Base-by-base conservation (phyloP, 1,284 basidiomycete genomes). In the Ustilago hordei region DNA sequence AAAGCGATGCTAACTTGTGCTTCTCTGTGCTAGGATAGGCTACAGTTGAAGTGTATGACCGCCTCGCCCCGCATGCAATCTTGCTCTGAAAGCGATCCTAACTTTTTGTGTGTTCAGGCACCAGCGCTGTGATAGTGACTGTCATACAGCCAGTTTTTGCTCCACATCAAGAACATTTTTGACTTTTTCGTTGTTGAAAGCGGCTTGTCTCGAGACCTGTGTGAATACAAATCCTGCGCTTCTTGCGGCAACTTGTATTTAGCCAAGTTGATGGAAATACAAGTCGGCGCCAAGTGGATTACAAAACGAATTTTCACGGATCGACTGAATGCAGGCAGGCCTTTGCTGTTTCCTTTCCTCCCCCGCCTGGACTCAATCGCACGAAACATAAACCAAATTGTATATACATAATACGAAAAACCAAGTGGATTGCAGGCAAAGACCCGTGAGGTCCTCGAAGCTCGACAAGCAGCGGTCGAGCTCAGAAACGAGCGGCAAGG, bases 241-340 rank as follows among this genome's bases (percentile, higher is more conserved):
- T 45, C 43, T 19, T n/a, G 19, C 43, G 7, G 17, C 7, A 8
- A 45, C 7, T 54, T 36, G 52, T 54, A 54, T 54, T 35, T 8
- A 19, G 8, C 31, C 48, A 32, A 17, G 28, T 31, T 31, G 48
- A 6, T 28, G 23, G 31, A 19, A 54, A 36, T 54, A 54, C 34
- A 54, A 36, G n/a, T 19, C 2, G 43, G 43, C 43, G 43, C 17
- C 6, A 55, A 12, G 15, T 31, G n/a, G 28, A 55, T 41, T 55
- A 38, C 23, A 55, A 41, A 43, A 28, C 28, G 38, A 7, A 28
- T 32, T 55, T 55, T 55, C 54, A 55, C 54, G 36, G 53, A 55
- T 55, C 54, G 38, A 55, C 54, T 35, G 15, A 15, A 36, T 55
- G 35, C 48, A 50, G 48, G 35, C 48, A 50, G 48, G 28, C 31